phyloP scores from a whole-genome alignment of 352 stramenopile species.

The Phytophthora pini region DNA sequence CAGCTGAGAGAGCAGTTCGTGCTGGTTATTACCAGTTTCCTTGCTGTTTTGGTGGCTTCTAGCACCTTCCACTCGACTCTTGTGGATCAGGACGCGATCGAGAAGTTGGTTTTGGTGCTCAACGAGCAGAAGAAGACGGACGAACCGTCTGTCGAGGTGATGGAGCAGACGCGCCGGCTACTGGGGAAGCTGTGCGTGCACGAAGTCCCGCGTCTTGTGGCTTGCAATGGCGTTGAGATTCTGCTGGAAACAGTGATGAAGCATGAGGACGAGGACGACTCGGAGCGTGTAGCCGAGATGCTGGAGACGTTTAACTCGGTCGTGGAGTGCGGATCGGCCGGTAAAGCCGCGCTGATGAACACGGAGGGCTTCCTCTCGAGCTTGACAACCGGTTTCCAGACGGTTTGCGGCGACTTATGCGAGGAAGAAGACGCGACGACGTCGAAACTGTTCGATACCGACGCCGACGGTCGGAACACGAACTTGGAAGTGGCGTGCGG shows the following conservation, averaged over 20 bases:
- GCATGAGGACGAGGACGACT: slow-evolving; percentile 9
- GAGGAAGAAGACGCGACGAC: slow-evolving; percentile 27
- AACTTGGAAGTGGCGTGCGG: slow-evolving; percentile 60
- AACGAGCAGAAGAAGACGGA: slow-evolving; percentile 48
- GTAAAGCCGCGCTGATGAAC: slow-evolving; percentile 59
- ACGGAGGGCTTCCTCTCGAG: slow-evolving; percentile 52
- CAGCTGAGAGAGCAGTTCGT: slow-evolving; percentile 27
- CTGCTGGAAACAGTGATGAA: slow-evolving; percentile 55
- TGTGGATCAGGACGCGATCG: slow-evolving; percentile 61
- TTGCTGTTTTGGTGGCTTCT: slow-evolving; percentile 41
- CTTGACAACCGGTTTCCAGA: slow-evolving; percentile 43
- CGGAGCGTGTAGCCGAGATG: slow-evolving; percentile 49
- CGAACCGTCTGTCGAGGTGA: slow-evolving; percentile 33
- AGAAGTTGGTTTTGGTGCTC: slow-evolving; percentile 57
- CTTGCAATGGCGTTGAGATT: slow-evolving; percentile 66
- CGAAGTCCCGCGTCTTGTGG: slow-evolving; percentile 70
- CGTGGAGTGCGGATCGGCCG: slow-evolving; percentile 47
- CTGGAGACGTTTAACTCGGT: slow-evolving; percentile 75
- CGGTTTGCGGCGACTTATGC: slow-evolving; percentile 26
- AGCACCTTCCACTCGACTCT: slow-evolving; percentile 51
- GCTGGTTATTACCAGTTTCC: slow-evolving; percentile 51
- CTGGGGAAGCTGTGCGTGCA: slow-evolving; percentile 66
- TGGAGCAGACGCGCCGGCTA: slow-evolving; percentile 47
- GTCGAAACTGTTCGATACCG: slow-evolving; percentile 22
- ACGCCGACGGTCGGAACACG: slow-evolving; percentile 29